These are phyloP conservation scores for Citrus reticulata DNA, from an alignment of 345 rosid species.

Conservation along the genomic window DNA sequence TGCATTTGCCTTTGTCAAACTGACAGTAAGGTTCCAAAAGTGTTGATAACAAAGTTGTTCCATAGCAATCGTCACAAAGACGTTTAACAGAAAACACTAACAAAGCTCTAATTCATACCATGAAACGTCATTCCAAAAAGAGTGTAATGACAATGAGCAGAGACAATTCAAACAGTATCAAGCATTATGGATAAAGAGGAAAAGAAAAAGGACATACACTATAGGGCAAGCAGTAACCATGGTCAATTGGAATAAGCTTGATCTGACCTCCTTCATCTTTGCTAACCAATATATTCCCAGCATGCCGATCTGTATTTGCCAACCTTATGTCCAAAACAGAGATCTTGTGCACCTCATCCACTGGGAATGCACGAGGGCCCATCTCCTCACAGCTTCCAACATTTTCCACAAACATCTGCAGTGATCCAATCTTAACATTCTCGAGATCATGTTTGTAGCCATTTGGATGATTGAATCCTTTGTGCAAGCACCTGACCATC, in stretches of 20 bases:
- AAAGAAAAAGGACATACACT: slow-evolving; percentile 42
- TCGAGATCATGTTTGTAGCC: slow-evolving; percentile 40
- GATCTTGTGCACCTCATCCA: slow-evolving; percentile 82
- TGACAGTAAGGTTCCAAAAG: not conserved
- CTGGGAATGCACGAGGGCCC: slow-evolving; percentile 70
- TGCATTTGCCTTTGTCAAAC: not conserved
- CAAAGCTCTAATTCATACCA: not conserved
- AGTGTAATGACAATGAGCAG: not conserved
- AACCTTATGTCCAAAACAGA: slow-evolving; percentile 84
- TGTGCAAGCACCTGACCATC: slow-evolving; percentile 78
- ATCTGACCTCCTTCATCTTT: slow-evolving; percentile 40
- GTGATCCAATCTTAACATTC: slow-evolving; percentile 68
- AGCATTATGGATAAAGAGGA: not conserved
- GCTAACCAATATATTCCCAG: slow-evolving; percentile 79
- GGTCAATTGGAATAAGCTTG: slow-evolving; percentile 78
- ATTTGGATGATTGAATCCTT: slow-evolving; percentile 60
- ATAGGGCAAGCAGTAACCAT: slow-evolving; percentile 86
- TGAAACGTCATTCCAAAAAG: not conserved
- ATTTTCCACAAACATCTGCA: slow-evolving; percentile 76
- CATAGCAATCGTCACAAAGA: not conserved
- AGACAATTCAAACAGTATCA: not conserved
- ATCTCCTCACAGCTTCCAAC: slow-evolving; percentile 86
- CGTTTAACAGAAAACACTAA: not conserved
- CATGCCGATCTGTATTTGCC: slow-evolving; percentile 94
- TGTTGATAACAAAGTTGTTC: not conserved